phyloP scores from a whole-genome alignment of 176 grass and related monocot genomes.

The Canna indica region DNA sequence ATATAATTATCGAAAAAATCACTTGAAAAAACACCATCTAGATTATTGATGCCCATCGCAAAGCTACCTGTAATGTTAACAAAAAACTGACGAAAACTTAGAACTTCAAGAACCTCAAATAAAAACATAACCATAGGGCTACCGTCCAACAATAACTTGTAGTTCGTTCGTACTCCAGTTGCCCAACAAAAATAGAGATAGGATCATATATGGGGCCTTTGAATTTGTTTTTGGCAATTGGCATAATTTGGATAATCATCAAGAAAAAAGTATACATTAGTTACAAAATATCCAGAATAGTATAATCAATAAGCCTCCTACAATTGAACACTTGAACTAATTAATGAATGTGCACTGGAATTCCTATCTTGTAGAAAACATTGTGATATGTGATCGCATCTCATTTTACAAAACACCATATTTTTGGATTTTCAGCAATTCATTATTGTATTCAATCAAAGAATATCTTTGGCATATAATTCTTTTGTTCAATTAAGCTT shows the following conservation, averaged over 20 bases:
- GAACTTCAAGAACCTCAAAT: not conserved
- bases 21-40: slow-evolving; percentile 49
- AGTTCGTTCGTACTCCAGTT: slow-evolving; percentile 90
- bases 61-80: slow-evolving; percentile 52
- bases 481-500: no score
- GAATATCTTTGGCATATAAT: no score
- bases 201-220: slow-evolving; percentile 9
- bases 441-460: no score
- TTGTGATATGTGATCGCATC: no score
- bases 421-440: no score
- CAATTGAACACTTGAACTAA: not conserved
- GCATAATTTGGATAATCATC: not conserved
- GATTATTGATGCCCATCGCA: slow-evolving; percentile 98
- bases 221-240: slow-evolving; percentile 1
- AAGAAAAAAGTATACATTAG: not conserved
- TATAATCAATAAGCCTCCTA: not conserved
- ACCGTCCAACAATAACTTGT: slow-evolving; percentile 92
- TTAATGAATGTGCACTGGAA: no score
- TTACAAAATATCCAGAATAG: not conserved
- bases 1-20: not conserved
- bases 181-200: slow-evolving; percentile 25
- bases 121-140: not conserved
- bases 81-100: slow-evolving; percentile 10
- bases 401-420: no score
- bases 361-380: no score